phyloP scores from a whole-genome alignment of 352 stramenopile species.

The Globisporangium polare region DNA sequence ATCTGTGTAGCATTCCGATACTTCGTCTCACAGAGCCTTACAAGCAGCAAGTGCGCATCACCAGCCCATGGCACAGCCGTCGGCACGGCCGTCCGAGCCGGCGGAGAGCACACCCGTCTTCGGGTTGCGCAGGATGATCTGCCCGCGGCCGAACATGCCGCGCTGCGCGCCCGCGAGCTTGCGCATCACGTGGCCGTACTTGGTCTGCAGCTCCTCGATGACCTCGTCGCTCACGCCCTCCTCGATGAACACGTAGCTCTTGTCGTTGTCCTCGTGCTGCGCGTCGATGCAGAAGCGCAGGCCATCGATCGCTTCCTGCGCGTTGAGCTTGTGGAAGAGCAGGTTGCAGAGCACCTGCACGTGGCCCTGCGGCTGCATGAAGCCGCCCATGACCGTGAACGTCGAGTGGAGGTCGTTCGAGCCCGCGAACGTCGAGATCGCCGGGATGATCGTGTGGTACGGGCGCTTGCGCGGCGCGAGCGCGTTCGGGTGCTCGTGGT shows the following conservation, averaged over 20 bases:
- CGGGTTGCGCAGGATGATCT: conserved; percentile 84
- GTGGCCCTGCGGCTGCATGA: conserved; percentile 98
- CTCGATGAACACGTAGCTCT: conserved; percentile 84
- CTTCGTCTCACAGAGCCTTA: neutral
- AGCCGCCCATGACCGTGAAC: conserved; percentile 88
- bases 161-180: conserved; percentile 33
- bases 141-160: conserved; percentile 64
- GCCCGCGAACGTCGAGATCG: conserved; percentile 85
- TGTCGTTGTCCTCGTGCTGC: conserved; percentile 52
- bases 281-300: conserved; percentile 93
- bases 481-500: conserved; percentile 88
- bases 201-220: conserved; percentile 57
- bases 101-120: conserved; percentile 89
- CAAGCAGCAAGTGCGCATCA: conserved; percentile 9
- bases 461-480: conserved; percentile 90
- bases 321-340: conserved; percentile 73
- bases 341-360: conserved; percentile 93
- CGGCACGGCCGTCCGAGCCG: conserved; percentile 92
- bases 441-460: conserved; percentile 99
- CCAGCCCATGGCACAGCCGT: conserved; percentile 93
- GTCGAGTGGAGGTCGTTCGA: conserved; percentile 90
- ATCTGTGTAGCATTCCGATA: neutral
- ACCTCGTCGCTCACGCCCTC: conserved; percentile 63
- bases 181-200: conserved; percentile 77
- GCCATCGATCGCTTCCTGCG: conserved; percentile 90